phyloP scores from a whole-genome alignment of 1,139 yeast genomes.

The Scheffersomyces cryptocercus region DNA sequence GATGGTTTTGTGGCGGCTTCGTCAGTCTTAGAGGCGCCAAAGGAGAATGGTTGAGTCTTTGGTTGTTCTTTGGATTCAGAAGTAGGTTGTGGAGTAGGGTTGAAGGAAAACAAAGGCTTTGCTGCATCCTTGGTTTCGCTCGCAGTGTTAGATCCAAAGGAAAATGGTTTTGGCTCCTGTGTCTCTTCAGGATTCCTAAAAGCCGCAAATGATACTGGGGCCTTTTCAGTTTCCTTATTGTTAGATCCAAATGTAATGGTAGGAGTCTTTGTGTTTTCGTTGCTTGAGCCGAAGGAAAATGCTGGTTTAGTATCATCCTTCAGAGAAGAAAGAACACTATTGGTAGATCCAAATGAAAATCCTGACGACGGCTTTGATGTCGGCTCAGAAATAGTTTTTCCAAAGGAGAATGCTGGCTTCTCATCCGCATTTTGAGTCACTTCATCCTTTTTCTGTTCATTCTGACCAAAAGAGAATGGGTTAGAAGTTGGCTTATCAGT shows the following conservation, averaged over 20 bases:
- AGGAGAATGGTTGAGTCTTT: constrained; percentile 2
- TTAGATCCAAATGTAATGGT: not conserved
- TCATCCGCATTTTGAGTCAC: constrained; percentile 5
- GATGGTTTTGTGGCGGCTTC: constrained; percentile 7
- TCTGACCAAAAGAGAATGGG: constrained; percentile 8
- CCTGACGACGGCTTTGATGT: too few species aligned
- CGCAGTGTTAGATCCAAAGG: not conserved
- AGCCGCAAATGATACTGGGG: not conserved
- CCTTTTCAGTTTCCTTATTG: too few species aligned
- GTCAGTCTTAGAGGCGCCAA: constrained; percentile 13
- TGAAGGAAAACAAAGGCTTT: not conserved
- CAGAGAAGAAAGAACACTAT: not conserved
- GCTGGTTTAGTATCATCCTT: constrained; percentile 1
- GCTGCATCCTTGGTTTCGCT: not conserved
- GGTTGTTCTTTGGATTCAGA: not conserved
- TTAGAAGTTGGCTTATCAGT: constrained; percentile 1
- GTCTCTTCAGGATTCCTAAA: not conserved
- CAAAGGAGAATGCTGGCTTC: constrained; percentile 17
- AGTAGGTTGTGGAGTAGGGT: not conserved
- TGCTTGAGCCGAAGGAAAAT: constrained; percentile 3
- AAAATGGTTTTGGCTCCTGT: not conserved
- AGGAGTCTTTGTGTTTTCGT: not conserved
- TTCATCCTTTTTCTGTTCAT: constrained; percentile 9
- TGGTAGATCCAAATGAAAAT: not conserved
- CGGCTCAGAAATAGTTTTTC: constrained; percentile 1